Evolutionary conservation across 306 rosid genomes (phyloP), one percentile per base, ranked within the genome.

Genomic region (Ormosia semicastrata): DNA sequence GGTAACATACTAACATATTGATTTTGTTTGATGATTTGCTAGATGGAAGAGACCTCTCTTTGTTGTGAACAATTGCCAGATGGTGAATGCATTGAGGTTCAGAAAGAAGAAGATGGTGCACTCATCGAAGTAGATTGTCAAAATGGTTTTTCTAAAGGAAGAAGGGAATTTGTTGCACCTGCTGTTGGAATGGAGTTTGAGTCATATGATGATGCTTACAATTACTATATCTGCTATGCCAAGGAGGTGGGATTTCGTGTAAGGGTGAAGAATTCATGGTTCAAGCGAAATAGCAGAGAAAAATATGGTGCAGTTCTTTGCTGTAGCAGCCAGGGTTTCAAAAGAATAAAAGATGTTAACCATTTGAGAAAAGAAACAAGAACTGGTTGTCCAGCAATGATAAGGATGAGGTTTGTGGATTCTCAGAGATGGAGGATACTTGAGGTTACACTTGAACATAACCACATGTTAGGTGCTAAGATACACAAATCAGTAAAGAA

Each of bases 301-400:
- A 95, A 95, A 85, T 93, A 95, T 33, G 99, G 99, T 76, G 99
- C 99, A 0, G 98, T 95, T 58, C 98, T 95, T 79, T 95, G 99
- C 73, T 95, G 99, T 77, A 95, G 99, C 85, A 95, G 99, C 84
- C 99, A 95, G 84, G 99, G 99, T 75, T 95, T 95, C 88, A 95
- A 95, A 85, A 89, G 97, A 83, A 77, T 88, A 66, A 95, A 95
- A 84, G 99, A 95, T 50, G 93, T 88, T 67, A 95, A 87, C 84
- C 94, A 92, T 73, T 81, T 93, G 84, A 88, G 99, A 75, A 95
- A 91, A 82, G 99, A 95, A 82, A 95, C 99, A 4, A 86, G 99
- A 88, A 95, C 99, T 17, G 97, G 99, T 50, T 95, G 99, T 80
- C 98, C 99, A 78, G 99, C 99, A 6, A 95, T 93, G 98, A 64